Percentiles rank a stretch among this genome's conserved stretches.
phyloP scores from a whole-genome alignment of 768 basidiomycete species.

The Rhodocollybia butyracea region DNA sequence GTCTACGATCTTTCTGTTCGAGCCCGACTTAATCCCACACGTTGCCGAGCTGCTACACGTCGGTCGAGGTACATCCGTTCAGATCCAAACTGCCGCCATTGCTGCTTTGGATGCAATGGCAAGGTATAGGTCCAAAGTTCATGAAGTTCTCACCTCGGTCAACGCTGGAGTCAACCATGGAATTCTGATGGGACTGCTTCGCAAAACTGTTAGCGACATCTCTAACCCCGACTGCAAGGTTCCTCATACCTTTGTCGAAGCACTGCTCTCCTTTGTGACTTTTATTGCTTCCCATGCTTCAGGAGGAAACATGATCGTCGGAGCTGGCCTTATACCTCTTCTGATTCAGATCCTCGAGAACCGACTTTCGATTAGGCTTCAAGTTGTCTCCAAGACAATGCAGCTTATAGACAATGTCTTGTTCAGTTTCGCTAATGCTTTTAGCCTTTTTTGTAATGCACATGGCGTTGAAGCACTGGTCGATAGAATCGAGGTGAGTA shows the following conservation, averaged over 20 bases:
- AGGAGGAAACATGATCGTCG: slow-evolving; percentile 91
- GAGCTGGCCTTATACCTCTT: slow-evolving; percentile 87
- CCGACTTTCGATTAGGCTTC: slow-evolving; percentile 60
- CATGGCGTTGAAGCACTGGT: slow-evolving; percentile 86
- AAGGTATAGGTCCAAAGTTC: slow-evolving; percentile 76
- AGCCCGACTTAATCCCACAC: slow-evolving; percentile 88
- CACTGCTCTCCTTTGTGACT: slow-evolving; percentile 81
- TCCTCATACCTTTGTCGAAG: slow-evolving; percentile 78
- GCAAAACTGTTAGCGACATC: slow-evolving; percentile 76
- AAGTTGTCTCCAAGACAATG: slow-evolving; percentile 85
- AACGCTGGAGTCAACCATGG: slow-evolving; percentile 98
- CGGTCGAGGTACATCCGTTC: slow-evolving; percentile 64
- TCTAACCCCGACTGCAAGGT: slow-evolving; percentile 60
- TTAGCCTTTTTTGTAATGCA: slow-evolving; percentile 80
- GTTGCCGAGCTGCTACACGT: slow-evolving; percentile 88
- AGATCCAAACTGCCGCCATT: slow-evolving; percentile 81
- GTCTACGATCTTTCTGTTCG: slow-evolving; percentile 86
- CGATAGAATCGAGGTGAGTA: slow-evolving; percentile 79
- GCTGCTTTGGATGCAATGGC: slow-evolving; percentile 89
- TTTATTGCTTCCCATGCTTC: slow-evolving; percentile 82
- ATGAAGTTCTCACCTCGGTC: slow-evolving; percentile 85
- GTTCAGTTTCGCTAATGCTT: slow-evolving; percentile 85
- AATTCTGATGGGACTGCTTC: slow-evolving; percentile 83
- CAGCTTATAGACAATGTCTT: slow-evolving; percentile 90
- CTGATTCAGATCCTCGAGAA: slow-evolving; percentile 89